A percentile compares a stretch with the other conserved stretches of the same genome.
phyloP scores from a whole-genome alignment of 163 green algal species.

The Coccomyxa subellipsoidea region DNA sequence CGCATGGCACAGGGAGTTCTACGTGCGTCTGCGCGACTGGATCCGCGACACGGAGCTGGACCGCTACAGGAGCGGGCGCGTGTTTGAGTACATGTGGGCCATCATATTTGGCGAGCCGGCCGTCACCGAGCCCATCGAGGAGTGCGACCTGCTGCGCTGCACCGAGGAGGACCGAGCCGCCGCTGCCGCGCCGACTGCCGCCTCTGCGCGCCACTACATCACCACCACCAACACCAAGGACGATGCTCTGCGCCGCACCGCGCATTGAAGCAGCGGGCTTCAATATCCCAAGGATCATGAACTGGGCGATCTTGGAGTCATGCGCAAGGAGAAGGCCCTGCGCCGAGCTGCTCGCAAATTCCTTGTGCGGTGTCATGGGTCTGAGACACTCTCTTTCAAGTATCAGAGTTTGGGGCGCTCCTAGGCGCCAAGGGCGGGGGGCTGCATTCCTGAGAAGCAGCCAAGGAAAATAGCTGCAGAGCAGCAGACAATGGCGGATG shows the following conservation, averaged over 20 bases:
- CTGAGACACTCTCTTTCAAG: too few relatives aligned
- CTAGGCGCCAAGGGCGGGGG: too few relatives aligned
- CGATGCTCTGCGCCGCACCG: not conserved
- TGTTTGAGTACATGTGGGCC: slow-evolving; percentile 39
- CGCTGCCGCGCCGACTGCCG: not conserved
- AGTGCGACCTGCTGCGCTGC: slow-evolving; percentile 14
- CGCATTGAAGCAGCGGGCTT: too few relatives aligned
- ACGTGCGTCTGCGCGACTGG: slow-evolving; percentile 20
- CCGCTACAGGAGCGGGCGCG: slow-evolving; percentile 12
- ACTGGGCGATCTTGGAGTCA: too few relatives aligned
- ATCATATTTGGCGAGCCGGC: slow-evolving; percentile 34
- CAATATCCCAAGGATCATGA: not conserved
- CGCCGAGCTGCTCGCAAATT: too few relatives aligned
- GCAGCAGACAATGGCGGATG: too few relatives aligned
- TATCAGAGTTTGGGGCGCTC: too few relatives aligned
- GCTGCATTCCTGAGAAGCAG: too few relatives aligned
- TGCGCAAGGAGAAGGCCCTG: too few relatives aligned
- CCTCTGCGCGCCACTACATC: not conserved
- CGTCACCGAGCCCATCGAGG: slow-evolving; percentile 10
- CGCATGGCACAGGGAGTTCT: slow-evolving; percentile 17
- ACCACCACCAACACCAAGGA: slow-evolving; percentile 9
- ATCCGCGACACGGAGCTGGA: slow-evolving; percentile 14
- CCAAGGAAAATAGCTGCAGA: too few relatives aligned
- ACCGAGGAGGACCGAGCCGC: slow-evolving; percentile 7
- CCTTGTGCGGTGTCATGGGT: too few relatives aligned